Evolutionary conservation across 1,139 yeast genomes (phyloP).

Genomic region (Suhomyces panamericanus): DNA sequence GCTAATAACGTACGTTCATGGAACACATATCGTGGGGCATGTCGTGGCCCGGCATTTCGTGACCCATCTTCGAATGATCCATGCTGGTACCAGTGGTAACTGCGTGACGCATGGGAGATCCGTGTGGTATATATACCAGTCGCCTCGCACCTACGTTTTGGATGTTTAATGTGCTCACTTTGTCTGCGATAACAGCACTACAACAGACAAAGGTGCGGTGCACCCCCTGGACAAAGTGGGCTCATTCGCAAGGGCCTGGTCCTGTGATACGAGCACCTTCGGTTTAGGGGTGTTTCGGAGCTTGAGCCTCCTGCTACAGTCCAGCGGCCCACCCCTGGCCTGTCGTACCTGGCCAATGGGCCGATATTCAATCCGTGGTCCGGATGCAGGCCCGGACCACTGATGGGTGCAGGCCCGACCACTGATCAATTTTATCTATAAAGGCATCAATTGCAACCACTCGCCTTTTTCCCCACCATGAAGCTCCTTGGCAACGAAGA

Average conservation of each 20-base stretch:
- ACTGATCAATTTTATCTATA: not conserved
- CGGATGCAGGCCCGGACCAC: slow-evolving; percentile 1
- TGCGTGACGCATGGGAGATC: not conserved
- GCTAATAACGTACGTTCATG: slow-evolving; percentile 47
- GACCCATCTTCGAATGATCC: slow-evolving; percentile 26
- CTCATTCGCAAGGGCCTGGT: no score
- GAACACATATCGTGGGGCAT: slow-evolving; percentile 50
- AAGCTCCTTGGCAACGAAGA: slow-evolving; percentile 43
- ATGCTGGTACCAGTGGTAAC: not conserved
- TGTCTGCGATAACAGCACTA: not conserved
- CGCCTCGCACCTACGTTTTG: not conserved
- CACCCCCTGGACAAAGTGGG: no score
- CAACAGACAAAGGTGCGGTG: no score
- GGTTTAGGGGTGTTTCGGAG: not conserved
- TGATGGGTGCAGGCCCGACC: no score
- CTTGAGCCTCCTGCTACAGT: no score
- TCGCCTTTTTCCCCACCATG: slow-evolving; percentile 22
- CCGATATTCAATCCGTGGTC: no score
- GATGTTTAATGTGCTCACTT: slow-evolving; percentile 4
- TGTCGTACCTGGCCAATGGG: no score
- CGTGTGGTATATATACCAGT: not conserved
- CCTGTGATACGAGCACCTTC: not conserved
- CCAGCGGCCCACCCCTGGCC: no score
- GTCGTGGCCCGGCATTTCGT: slow-evolving; percentile 27
- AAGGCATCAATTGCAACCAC: no score